phyloP scores from a whole-genome alignment of 495 filamentous ascomycete genomes.

The Bombardia bombarda region DNA sequence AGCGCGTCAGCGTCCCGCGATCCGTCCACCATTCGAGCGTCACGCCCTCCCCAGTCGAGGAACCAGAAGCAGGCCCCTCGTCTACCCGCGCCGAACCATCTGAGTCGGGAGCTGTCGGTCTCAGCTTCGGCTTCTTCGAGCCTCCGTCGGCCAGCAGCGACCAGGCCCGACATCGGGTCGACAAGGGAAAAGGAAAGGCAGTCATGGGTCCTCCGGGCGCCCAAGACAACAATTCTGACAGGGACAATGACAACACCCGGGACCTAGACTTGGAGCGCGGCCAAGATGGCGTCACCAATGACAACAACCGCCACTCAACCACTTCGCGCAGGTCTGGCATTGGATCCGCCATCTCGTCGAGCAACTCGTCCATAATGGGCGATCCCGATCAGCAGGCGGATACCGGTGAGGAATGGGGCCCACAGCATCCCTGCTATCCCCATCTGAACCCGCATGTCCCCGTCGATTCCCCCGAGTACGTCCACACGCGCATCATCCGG shows the following conservation, averaged over 20 bases:
- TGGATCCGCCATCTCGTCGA: slow-evolving; percentile 41
- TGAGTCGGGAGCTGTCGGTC: slow-evolving; percentile 16
- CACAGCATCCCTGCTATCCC: slow-evolving; percentile 83
- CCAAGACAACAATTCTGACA: too few species aligned
- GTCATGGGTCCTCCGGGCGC: slow-evolving; percentile 31
- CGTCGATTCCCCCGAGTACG: slow-evolving; percentile 60
- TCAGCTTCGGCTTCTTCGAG: slow-evolving; percentile 22
- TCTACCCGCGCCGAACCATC: slow-evolving; percentile 9
- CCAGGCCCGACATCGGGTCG: slow-evolving; percentile 1
- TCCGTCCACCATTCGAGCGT: slow-evolving; percentile 37
- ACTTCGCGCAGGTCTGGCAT: slow-evolving; percentile 34
- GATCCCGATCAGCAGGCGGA: slow-evolving; percentile 40
- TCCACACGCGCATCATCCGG: slow-evolving; percentile 80
- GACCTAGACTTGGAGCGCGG: slow-evolving; percentile 47
- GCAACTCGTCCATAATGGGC: slow-evolving; percentile 46
- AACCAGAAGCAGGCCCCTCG: slow-evolving; percentile 21
- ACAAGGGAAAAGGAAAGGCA: slow-evolving; percentile 37
- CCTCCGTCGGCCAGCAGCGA: slow-evolving; percentile 8
- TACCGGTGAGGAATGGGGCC: slow-evolving; percentile 66
- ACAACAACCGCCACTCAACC: slow-evolving; percentile 28
- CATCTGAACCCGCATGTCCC: slow-evolving; percentile 92
- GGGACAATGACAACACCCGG: slow-evolving; percentile 15
- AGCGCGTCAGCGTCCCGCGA: slow-evolving; percentile 59
- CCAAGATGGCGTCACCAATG: slow-evolving; percentile 21
- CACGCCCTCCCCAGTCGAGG: slow-evolving; percentile 24